A percentile compares a stretch with the other conserved stretches of the same genome.
These are phyloP conservation scores for Coleophoma crateriformis DNA, from an alignment of 2,329 filamentous ascomycete genomes.

Conservation along the genomic window DNA sequence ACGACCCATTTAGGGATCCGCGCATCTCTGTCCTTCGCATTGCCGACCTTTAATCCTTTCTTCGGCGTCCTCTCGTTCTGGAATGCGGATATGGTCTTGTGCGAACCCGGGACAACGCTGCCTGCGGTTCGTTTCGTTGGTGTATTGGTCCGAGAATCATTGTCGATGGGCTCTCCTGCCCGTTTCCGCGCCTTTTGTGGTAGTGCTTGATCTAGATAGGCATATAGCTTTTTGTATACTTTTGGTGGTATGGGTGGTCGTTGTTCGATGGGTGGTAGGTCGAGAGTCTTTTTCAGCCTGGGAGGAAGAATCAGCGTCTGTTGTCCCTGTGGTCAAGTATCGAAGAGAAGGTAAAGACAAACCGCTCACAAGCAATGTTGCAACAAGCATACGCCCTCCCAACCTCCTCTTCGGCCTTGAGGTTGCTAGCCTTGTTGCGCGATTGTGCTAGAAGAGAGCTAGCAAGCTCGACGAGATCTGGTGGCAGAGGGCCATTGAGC, in stretches of 20 bases:
- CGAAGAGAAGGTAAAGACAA: slow-evolving; percentile 9
- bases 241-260: slow-evolving; percentile 73
- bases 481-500: slow-evolving; percentile 60
- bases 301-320: not conserved
- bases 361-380: slow-evolving; percentile 86
- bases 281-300: slow-evolving; percentile 69
- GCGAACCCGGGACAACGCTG: slow-evolving; percentile 1
- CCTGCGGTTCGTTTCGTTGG: slow-evolving; percentile 13
- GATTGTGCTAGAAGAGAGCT: slow-evolving; percentile 75
- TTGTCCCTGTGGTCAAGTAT: slow-evolving; percentile 14
- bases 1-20: slow-evolving; percentile 60
- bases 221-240: slow-evolving; percentile 79
- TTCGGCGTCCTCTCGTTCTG: slow-evolving; percentile 21
- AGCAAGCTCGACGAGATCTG: slow-evolving; percentile 65
- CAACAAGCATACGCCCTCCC: slow-evolving; percentile 81
- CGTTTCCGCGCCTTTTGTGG: no score
- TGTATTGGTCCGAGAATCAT: not conserved
- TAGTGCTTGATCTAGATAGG: slow-evolving; percentile 58
- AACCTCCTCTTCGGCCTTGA: slow-evolving; percentile 84
- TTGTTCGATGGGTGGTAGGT: slow-evolving; percentile 71
- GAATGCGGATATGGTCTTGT: slow-evolving; percentile 33
- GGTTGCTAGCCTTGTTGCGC: slow-evolving; percentile 65
- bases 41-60: slow-evolving; percentile 12
- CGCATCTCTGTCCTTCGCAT: slow-evolving; percentile 13
- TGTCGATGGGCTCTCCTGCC: no score